These are phyloP conservation scores for Solanum ossicruentum DNA, from an alignment of 257 asterid species.

Conservation along the genomic window DNA sequence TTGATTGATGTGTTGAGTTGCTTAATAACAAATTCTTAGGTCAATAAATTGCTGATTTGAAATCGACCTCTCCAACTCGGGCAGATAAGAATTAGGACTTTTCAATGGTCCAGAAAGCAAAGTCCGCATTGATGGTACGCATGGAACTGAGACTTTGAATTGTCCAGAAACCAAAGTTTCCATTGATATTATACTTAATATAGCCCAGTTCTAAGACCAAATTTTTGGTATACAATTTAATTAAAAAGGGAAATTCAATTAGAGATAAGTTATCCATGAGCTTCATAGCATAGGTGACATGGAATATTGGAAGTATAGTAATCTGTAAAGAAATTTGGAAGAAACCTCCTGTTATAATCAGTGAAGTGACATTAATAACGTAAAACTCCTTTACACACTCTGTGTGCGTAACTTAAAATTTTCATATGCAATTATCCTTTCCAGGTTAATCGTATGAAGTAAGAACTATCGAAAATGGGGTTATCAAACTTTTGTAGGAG, in stretches of 20 bases:
- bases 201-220: not conserved
- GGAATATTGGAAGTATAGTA: not conserved
- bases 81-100: not conserved
- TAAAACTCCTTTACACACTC: not conserved
- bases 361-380: not conserved
- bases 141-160: not conserved
- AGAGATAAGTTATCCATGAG: not conserved
- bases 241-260: too few species aligned
- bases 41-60: not conserved
- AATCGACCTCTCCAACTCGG: not conserved
- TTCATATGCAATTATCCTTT: not conserved
- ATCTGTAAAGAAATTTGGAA: not conserved
- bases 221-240: too few species aligned
- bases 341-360: not conserved
- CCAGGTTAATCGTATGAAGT: not conserved
- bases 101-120: not conserved
- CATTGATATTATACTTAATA: not conserved
- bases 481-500: not conserved
- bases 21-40: not conserved
- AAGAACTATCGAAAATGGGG: not conserved
- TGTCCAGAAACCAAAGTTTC: not conserved
- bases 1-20: not conserved
- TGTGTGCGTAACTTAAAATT: not conserved
- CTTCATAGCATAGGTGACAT: not conserved
- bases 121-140: not conserved